These are phyloP conservation scores for Cenchrus americanus DNA, from an alignment of 176 grass and related monocot genomes.

Conservation along the genomic window DNA sequence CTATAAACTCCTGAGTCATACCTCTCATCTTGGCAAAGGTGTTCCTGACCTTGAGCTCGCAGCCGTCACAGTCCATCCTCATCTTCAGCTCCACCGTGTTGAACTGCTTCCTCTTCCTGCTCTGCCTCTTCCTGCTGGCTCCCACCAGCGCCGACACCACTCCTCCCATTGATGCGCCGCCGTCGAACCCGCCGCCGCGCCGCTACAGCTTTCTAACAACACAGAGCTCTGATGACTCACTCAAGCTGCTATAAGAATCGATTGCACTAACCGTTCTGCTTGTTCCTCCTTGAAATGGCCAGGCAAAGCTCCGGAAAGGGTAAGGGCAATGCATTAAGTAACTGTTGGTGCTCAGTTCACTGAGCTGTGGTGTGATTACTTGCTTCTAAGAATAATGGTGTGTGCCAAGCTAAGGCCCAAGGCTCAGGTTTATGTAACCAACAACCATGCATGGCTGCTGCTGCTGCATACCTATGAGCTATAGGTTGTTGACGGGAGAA, in stretches of 20 bases:
- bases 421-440: not conserved
- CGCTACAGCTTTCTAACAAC: not conserved
- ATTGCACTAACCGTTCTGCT: not conserved
- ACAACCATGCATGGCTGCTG: not conserved
- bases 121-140: constrained; percentile 27
- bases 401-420: not conserved
- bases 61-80: constrained; percentile 89
- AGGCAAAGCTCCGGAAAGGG: not conserved
- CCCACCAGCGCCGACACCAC: constrained; percentile 52
- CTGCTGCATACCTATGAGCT: not conserved
- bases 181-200: not conserved
- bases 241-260: not conserved
- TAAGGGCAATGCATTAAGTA: not conserved
- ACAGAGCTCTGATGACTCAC: not conserved
- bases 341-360: not conserved
- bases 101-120: constrained; percentile 78
- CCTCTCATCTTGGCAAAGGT: constrained; percentile 76
- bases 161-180: constrained; percentile 50
- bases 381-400: not conserved
- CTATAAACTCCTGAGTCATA: not conserved
- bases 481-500: not conserved
- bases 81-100: constrained; percentile 91
- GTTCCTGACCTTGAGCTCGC: constrained; percentile 85
- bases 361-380: not conserved
- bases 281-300: not conserved